Conservation (phyloP, 1,139 yeast species). For the Kurtzmaniella quercitrusa region DNA sequence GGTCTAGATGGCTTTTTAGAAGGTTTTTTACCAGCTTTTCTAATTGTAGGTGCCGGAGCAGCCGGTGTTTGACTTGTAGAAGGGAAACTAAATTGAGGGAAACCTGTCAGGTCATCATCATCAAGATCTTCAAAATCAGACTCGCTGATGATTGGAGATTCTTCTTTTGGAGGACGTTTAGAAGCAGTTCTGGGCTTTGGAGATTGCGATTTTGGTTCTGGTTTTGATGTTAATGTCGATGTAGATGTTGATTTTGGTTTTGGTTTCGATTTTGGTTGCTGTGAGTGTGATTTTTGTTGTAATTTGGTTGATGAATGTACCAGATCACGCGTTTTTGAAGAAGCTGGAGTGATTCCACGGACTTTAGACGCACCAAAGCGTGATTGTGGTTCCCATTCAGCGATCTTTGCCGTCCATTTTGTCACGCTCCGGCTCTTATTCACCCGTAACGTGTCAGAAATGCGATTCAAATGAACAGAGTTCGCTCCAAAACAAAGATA, state of each 20-base stretch:
- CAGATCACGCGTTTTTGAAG: background rate
- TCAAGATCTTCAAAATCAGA: constrained; percentile 27
- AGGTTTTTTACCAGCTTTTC: background rate
- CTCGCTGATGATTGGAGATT: constrained; percentile 23
- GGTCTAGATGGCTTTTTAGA: background rate
- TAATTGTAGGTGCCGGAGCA: background rate
- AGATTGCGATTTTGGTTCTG: too few species aligned
- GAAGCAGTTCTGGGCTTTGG: constrained; percentile 9
- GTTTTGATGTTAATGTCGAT: background rate
- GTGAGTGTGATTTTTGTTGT: background rate
- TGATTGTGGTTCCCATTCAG: constrained; percentile 12
- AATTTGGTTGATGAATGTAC: background rate
- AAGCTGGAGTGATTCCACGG: background rate
- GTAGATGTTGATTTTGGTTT: background rate
- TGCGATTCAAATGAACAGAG: constrained; percentile 20
- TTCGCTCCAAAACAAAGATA: constrained; percentile 23
- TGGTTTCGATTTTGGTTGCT: background rate
- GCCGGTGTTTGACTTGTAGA: background rate
- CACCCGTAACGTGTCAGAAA: constrained; percentile 32
- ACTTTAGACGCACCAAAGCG: background rate
- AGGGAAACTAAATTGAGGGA: constrained; percentile 11
- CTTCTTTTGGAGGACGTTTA: constrained; percentile 16
- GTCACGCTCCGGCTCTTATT: constrained; percentile 34
- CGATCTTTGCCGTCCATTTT: constrained; percentile 16
- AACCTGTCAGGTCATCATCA: constrained; percentile 11